Evolutionary conservation across 768 basidiomycete genomes (phyloP), one percentile per base, ranked within the genome.

Genomic region (Tricholoma sp.): DNA sequence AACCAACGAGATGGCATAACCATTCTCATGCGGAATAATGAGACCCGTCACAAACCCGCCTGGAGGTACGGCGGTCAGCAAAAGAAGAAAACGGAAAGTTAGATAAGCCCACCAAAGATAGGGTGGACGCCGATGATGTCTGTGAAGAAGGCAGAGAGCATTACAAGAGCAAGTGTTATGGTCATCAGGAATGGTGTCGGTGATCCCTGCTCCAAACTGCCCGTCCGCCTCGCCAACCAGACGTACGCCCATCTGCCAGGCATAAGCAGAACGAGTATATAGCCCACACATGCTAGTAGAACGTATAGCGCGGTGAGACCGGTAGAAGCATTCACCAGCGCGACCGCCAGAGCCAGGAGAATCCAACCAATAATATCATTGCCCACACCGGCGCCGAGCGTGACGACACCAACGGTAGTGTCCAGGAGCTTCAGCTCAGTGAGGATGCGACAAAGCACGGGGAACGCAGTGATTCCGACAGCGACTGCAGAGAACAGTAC

Each of bases 401-500:
- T 83, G 37, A 93, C 83, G 0, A 89, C 78, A 1, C 94, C 94
- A n/a, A 97, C 91, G 18, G 81, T 81, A 21, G 90, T 93, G 47
- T 91, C 86, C 50, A 95, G 78, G 2, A 97, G 81, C 66, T 88
- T 87, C 60, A 87, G 77, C 61, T 91, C 90, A 1, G 87, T 88
- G 21, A 96, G 79, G 66, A 94, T 95, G 69, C 92, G 82, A 72
- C 88, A 90, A 2, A 91, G 79, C 4, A 91, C 88, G 0, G 89
- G 88, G 73, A 91, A 91, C 0, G 88, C 88, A 2, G 88, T 90
- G 67, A 90, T 89, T 3, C 88, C 83, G 62, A 90, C 79, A 1
- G 91, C 89, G 5, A 92, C 90, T 21, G 89, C 91, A 54, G 84
- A 81, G 73, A 96, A 96, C 22, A 96, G 82, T 32, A 93, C 70